Evolutionary conservation across 768 basidiomycete species (phyloP), one percentile per base, ranked within the genome.

Genomic region (Stropharia rugosoannulata): DNA sequence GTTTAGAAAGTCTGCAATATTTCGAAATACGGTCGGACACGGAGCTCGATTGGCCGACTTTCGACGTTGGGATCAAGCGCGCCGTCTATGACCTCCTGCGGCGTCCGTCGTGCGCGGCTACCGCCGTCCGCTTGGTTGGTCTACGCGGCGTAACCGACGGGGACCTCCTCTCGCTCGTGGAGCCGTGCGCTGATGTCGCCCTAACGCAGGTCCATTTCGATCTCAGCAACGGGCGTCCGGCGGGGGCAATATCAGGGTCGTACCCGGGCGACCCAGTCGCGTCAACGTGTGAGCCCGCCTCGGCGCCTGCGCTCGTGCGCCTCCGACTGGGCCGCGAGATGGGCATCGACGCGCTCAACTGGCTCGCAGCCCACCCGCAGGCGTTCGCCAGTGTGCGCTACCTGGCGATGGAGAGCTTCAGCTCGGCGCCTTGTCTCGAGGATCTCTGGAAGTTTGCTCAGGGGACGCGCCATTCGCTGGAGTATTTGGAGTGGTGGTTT

Each of bases 401-500:
- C 19, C 37, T 55, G 38, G 32, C 54, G 38, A 48, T 55, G 47
- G 54, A 55, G 46, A 47, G 45, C 29, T 46, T 55, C 22, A 55
- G 54, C 46, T 36, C 45, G 3, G 54, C 54, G 1, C 38, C 45
- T 13, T 22, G 45, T 12, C 35, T 55, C 15, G 37, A 44, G 32
- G 45, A 55, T 25, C 38, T 39, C 13, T 55, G 54, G 54, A 38
- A 44, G 15, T 47, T 55, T 38, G 54, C 54, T 9, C 54, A 47
- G 18, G 54, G 45, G 16, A 41, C 54, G 19, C 54, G 54, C 38
- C 32, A 46, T 13, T 29, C 54, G 22, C 35, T 55, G 46, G 54
- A 55, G 13, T 45, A 55, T 27, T 46, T 55, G 5, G 54, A 55
- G 54, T 55, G 54, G 54, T 55, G 45, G 54, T 22, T 55, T 6